Conservation (phyloP, 768 basidiomycete species). For the Mrakia frigida region DNA sequence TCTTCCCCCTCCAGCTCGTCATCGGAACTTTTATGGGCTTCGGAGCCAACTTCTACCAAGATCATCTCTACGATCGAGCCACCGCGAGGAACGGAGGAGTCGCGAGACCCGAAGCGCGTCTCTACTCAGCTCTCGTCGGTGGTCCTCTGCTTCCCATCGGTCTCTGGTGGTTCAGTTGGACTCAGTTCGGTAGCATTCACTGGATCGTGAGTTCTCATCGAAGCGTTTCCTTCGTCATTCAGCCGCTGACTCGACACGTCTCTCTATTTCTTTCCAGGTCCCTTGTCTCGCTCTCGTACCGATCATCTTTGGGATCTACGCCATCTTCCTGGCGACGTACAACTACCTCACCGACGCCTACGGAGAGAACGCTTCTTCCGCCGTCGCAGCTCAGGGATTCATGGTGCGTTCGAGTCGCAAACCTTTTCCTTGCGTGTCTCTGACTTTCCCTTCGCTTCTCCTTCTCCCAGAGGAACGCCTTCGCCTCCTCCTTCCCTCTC, state of each 20-base stretch:
- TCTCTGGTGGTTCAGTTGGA: slow-evolving; percentile 28
- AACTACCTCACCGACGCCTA: slow-evolving; percentile 29
- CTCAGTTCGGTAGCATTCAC: slow-evolving; percentile 20
- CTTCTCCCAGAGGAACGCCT: too few relatives aligned
- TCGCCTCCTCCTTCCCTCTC: slow-evolving; percentile 4
- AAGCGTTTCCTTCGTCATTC: too few relatives aligned
- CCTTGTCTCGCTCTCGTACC: slow-evolving; percentile 34
- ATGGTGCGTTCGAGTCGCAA: not conserved
- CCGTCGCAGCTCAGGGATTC: slow-evolving; percentile 27
- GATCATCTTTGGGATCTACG: slow-evolving; percentile 35
- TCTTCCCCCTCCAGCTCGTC: not conserved
- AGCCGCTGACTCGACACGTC: too few relatives aligned
- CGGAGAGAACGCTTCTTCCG: slow-evolving; percentile 24
- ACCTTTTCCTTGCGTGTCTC: not conserved
- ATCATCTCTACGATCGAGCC: slow-evolving; percentile 35
- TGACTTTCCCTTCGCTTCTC: not conserved
- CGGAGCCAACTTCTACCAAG: slow-evolving; percentile 33
- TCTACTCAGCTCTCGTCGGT: slow-evolving; percentile 24
- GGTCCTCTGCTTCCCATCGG: slow-evolving; percentile 21
- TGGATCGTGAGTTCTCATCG: slow-evolving; percentile 18
- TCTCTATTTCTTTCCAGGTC: not conserved
- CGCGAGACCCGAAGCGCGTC: slow-evolving; percentile 36
- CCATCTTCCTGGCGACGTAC: slow-evolving; percentile 20
- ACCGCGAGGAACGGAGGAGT: slow-evolving; percentile 34
- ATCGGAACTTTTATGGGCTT: slow-evolving; percentile 37